Evolutionary conservation across 2,329 filamentous ascomycete genomes (phyloP), one percentile per base, ranked within the genome.

Genomic region (Intubia oerlemansii): DNA sequence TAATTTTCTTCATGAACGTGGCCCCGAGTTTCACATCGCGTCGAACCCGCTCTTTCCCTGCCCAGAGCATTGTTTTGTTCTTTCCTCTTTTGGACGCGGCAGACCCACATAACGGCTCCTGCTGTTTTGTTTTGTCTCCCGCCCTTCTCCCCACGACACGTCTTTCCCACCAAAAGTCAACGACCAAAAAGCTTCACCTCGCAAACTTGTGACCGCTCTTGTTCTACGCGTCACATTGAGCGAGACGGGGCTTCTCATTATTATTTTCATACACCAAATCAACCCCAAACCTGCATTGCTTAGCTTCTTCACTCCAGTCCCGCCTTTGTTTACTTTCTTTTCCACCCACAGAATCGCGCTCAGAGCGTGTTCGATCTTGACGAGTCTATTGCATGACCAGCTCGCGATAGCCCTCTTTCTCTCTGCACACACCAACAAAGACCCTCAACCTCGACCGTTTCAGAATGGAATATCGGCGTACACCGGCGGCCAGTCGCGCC

Each of bases 31-130:
- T n/a, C n/a, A n/a, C n/a, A n/a, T n/a, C n/a, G n/a, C n/a, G n/a
- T n/a, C n/a, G n/a, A n/a, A n/a, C n/a, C n/a, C n/a, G n/a, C n/a
- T n/a, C n/a, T n/a, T n/a, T n/a, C n/a, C n/a, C n/a, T n/a, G n/a
- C n/a, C n/a, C n/a, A n/a, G n/a, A n/a, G n/a, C n/a, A 11, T 28
- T 34, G 29, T 34, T 34, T 30, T 34, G 27, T 23, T 34, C 29
- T 32, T 30, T 29, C 30, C 29, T 14, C 17, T 32, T 34, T 28
- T 7, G 21, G 30, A n/a, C 18, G 10, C 17, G 10, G 13, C 19
- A n/a, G 24, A 27, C 29, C 27, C 29, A 26, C 20, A 29, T n/a
- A n/a, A n/a, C n/a, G n/a, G n/a, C 19, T 23, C 23, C 31, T 24
- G 23, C 29, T 31, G 25, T 27, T 34, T 31, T 31, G 29, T 31